phyloP scores from a whole-genome alignment of 768 basidiomycete genomes.

The Inosperma sp. region DNA sequence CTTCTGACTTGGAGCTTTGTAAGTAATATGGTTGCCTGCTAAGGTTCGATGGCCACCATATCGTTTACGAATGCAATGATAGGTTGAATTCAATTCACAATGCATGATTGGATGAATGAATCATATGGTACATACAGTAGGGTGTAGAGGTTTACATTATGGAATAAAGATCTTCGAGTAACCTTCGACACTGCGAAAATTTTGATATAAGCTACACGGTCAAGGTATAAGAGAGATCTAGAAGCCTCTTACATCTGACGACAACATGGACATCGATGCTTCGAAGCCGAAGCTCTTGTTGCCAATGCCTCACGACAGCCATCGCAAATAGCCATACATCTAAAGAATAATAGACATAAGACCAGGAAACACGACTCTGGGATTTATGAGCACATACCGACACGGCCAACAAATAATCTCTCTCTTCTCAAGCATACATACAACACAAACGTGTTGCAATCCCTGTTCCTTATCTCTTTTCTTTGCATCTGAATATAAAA shows the following conservation, averaged over 20 bases:
- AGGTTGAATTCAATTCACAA: background rate
- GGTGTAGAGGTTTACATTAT: too few species aligned
- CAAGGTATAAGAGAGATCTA: slow-evolving; percentile 8
- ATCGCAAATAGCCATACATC: slow-evolving; percentile 61
- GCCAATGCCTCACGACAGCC: slow-evolving; percentile 59
- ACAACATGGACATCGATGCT: slow-evolving; percentile 67
- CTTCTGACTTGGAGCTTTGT: too few species aligned
- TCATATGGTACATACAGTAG: too few species aligned
- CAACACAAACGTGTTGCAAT: slow-evolving; percentile 47
- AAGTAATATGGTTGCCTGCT: too few species aligned
- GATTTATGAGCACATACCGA: slow-evolving; percentile 40
- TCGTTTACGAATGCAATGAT: too few species aligned
- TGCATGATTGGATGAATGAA: background rate
- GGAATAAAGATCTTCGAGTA: slow-evolving; percentile 63
- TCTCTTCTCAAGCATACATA: slow-evolving; percentile 63
- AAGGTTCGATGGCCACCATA: too few species aligned
- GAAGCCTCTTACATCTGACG: slow-evolving; percentile 44
- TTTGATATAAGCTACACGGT: slow-evolving; percentile 19
- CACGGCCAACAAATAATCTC: slow-evolving; percentile 86
- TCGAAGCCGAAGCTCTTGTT: slow-evolving; percentile 48
- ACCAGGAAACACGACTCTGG: slow-evolving; percentile 13
- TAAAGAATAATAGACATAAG: slow-evolving; percentile 12
- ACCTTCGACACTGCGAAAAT: slow-evolving; percentile 37
- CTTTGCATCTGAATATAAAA: too few species aligned
- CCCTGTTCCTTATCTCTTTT: slow-evolving; percentile 9